These are phyloP conservation scores for Plasmodium sp. DNA, from an alignment of 169 alveolate genomes.

Conservation along the genomic window DNA sequence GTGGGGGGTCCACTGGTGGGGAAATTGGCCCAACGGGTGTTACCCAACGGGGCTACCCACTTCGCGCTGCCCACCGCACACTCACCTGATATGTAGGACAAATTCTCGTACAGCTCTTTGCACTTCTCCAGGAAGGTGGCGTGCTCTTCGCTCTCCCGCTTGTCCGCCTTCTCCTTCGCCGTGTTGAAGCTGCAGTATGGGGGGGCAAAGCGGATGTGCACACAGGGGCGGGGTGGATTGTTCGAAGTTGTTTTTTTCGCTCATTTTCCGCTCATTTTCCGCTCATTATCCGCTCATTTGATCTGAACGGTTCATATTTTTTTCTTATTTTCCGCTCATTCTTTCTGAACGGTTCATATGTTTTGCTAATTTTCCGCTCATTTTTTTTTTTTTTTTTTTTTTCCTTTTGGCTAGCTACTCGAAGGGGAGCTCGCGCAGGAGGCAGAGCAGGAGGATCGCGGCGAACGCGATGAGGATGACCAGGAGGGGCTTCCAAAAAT, in stretches of 20 bases:
- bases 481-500: slow-evolving; percentile 32
- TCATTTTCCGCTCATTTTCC: neutral
- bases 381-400: slow-evolving; percentile 46
- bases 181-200: slow-evolving; percentile 28
- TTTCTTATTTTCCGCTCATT: neutral
- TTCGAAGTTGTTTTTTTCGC: neutral
- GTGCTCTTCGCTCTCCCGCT: neutral
- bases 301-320: neutral
- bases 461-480: slow-evolving; percentile 15
- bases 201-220: neutral
- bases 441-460: slow-evolving; percentile 1
- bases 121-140: neutral
- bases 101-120: slow-evolving; percentile 55
- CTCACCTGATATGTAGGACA: slow-evolving; percentile 65
- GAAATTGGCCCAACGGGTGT: neutral
- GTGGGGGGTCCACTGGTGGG: neutral
- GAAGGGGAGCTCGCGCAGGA: slow-evolving; percentile 19
- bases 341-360: neutral
- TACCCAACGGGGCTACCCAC: too few species aligned
- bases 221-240: neutral
- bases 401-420: slow-evolving; percentile 25
- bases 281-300: neutral
- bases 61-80: neutral
- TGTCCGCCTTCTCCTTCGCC: neutral
- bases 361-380: neutral